These are phyloP conservation scores for Zygnema circumcarinatum DNA, from an alignment of 139 green algal species.

Conservation along the genomic window DNA sequence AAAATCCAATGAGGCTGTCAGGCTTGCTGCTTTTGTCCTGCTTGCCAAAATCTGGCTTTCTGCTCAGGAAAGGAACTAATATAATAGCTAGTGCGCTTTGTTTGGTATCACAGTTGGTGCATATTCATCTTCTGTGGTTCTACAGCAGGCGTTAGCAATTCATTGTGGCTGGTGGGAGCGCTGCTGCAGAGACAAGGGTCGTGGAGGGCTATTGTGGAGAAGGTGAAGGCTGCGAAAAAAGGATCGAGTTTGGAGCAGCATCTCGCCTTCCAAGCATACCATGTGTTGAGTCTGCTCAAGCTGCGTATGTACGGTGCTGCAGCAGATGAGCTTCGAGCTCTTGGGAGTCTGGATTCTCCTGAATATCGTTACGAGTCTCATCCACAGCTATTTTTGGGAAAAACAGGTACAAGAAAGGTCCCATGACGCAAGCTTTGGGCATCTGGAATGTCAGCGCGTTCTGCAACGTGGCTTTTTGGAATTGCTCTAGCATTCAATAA, in stretches of 20 bases:
- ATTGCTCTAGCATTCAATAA: too few relatives aligned
- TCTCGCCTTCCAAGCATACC: slow-evolving; percentile 43
- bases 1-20: too few relatives aligned
- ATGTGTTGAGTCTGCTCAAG: slow-evolving; percentile 54
- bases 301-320: slow-evolving; percentile 61
- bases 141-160: too few relatives aligned
- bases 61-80: too few relatives aligned
- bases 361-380: slow-evolving; percentile 50
- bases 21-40: too few relatives aligned
- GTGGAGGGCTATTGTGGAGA: slow-evolving; percentile 52
- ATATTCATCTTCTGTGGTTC: too few relatives aligned
- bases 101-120: too few relatives aligned
- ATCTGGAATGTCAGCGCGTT: neutral
- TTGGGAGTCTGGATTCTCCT: slow-evolving; percentile 37
- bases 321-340: slow-evolving; percentile 46
- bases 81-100: too few relatives aligned
- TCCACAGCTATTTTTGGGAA: slow-evolving; percentile 43
- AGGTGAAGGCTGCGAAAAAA: slow-evolving; percentile 49
- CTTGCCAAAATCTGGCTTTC: too few relatives aligned
- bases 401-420: slow-evolving; percentile 38
- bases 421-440: neutral
- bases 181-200: slow-evolving; percentile 41
- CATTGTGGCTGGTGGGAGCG: slow-evolving; percentile 12
- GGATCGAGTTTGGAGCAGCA: slow-evolving; percentile 18
- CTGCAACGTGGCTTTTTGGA: neutral